Percentiles rank a stretch among this genome's conserved stretches.
Evolutionary conservation across 352 stramenopile genomes (phyloP).

Genomic region (Pythium guiyangense): DNA sequence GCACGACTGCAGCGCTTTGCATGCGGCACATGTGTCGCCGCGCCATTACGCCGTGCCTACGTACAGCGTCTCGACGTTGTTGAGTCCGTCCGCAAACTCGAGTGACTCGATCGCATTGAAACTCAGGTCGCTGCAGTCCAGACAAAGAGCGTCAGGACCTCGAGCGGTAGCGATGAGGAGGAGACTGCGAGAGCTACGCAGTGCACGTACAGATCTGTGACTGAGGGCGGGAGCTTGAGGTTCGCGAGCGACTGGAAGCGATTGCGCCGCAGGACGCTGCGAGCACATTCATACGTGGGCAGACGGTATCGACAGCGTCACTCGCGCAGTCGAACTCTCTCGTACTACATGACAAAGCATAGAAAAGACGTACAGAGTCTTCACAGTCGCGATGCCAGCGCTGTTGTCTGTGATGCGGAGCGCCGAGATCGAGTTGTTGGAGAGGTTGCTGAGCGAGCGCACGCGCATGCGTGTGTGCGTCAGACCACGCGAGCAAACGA

Average conservation of each 20-base stretch:
- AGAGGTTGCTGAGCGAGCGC: slow-evolving; percentile 4
- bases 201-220: slow-evolving; percentile 7
- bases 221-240: slow-evolving; percentile 6
- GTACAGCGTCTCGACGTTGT: slow-evolving; percentile 3
- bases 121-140: slow-evolving; percentile 6
- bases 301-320: neutral
- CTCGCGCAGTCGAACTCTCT: neutral
- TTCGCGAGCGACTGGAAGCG: slow-evolving; percentile 3
- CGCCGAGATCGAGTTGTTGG: slow-evolving; percentile 14
- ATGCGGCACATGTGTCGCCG: neutral
- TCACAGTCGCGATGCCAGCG: neutral
- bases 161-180: too few relatives aligned
- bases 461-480: neutral
- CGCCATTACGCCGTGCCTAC: neutral
- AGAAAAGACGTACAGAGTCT: slow-evolving; percentile 2
- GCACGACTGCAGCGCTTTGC: neutral
- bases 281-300: too few relatives aligned
- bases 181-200: neutral
- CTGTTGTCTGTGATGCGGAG: slow-evolving; percentile 1
- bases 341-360: neutral
- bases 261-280: slow-evolving; percentile 7
- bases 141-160: neutral
- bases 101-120: slow-evolving; percentile 9
- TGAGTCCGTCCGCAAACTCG: slow-evolving; percentile 7
- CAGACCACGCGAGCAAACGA: too few relatives aligned